Evolutionary conservation across 2,329 filamentous ascomycete genomes (phyloP), one percentile per base, ranked within the genome.

Genomic region (Aspergillus japonicus): DNA sequence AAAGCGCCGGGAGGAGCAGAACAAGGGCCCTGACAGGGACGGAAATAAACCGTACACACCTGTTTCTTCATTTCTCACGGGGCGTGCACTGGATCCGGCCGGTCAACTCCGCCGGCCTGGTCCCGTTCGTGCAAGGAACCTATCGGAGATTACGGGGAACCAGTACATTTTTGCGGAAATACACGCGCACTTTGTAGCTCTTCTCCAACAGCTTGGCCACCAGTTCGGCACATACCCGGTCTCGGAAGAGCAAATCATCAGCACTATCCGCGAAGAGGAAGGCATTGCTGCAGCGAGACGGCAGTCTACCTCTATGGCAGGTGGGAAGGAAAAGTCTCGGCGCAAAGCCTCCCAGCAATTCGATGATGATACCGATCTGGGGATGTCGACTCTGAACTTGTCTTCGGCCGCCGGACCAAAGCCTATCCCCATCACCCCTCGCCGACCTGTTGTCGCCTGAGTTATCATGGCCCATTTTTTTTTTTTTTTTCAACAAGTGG

Each of bases 111-210:
- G 83, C 50, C 75, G 82, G 8, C 78, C 77, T 5, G 82, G 82
- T 51, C 82, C 83, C 57, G 81, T 83, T 66, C 80, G 81, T 51
- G 82, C 83, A 23, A 80, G 84, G 62, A 83, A 81, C 57, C 72
- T 86, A n/a, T 79, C 81, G 14, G 84, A 86, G 67, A 85, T 86
- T 53, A 81, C 85, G 5, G 84, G 83, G 42, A 82, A 84, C 58
- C 82, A 84, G 59, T 80, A 81, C 70, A 82, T 86, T 64, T 86
- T 86, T 65, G 80, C 84, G 11, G 81, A 85, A 63, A 71, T 86
- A 8, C 84, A 86, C 68, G 79, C 78, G 33, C 75, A 81, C 56
- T 86, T 86, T 69, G 78, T 81, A 19, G 76, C 74, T n/a, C 66
- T 82, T n/a, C 68, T 82, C 6, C 77, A 79, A 60, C 77, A 80